Percentiles rank a stretch among this genome's conserved stretches.
These are phyloP conservation scores for Lipomyces lipofer DNA, from an alignment of 805 yeast genomes.

Conservation along the genomic window DNA sequence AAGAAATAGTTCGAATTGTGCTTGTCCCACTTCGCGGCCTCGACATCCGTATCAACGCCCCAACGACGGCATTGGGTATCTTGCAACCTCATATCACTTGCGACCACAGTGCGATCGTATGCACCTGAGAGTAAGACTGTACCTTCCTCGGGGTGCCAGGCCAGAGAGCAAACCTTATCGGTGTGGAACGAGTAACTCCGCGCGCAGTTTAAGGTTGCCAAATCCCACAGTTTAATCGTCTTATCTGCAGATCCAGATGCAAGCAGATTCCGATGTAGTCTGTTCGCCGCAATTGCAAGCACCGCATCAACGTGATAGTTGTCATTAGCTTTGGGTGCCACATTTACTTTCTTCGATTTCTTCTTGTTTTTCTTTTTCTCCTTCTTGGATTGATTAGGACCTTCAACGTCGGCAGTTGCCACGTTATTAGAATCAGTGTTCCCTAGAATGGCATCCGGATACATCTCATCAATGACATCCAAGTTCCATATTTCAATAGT, in stretches of 20 bases:
- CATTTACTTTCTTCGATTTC: conserved; percentile 55
- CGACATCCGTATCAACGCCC: conserved; percentile 78
- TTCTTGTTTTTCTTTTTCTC: conserved; percentile 45
- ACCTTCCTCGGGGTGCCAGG: conserved; percentile 68
- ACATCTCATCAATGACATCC: conserved; percentile 88
- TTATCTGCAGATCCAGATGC: conserved; percentile 95
- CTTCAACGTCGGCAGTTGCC: conserved; percentile 33
- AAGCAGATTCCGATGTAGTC: conserved; percentile 74
- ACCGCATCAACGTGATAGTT: conserved; percentile 94
- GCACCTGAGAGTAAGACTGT: conserved; percentile 82
- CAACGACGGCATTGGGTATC: conserved; percentile 60
- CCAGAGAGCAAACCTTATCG: conserved; percentile 81
- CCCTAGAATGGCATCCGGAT: conserved; percentile 91
- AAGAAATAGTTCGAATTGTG: conserved; percentile 52
- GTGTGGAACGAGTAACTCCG: conserved; percentile 74
- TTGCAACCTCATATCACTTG: conserved; percentile 81
- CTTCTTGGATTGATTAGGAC: conserved; percentile 31
- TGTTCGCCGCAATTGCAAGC: conserved; percentile 80
- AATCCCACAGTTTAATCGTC: conserved; percentile 95
- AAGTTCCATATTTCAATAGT: conserved; percentile 96
- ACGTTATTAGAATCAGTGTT: conserved; percentile 49
- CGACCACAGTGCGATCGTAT: conserved; percentile 71
- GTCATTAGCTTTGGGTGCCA: conserved; percentile 51
- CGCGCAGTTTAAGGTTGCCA: conserved; percentile 70
- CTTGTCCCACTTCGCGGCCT: conserved; percentile 71